A percentile compares a stretch with the other conserved stretches of the same genome.
Evolutionary conservation across 345 rosid species (phyloP).

Genomic region (Microthlaspi erraticum): DNA sequence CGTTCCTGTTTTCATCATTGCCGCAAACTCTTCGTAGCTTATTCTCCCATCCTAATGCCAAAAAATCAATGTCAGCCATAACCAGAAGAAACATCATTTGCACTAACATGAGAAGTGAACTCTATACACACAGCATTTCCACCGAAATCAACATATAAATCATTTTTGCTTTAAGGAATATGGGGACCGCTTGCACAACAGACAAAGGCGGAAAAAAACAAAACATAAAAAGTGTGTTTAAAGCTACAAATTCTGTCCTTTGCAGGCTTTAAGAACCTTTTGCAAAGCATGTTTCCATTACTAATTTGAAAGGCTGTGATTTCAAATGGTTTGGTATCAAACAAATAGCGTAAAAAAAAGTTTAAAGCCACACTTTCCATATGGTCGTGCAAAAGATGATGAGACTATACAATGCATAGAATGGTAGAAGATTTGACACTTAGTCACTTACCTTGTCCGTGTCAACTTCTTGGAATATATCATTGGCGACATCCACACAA

Average conservation of each 20-base stretch:
- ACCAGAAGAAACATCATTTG: constrained; percentile 15
- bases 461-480: constrained; percentile 99
- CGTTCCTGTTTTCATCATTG: constrained; percentile 99
- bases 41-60: constrained; percentile 84
- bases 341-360: constrained; percentile 11
- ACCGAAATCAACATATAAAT: constrained; percentile 21
- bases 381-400: constrained; percentile 30
- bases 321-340: constrained; percentile 25
- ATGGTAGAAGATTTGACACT: constrained; percentile 25
- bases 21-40: constrained; percentile 95
- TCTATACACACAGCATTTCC: constrained; percentile 6
- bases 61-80: constrained; percentile 34
- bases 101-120: constrained; percentile 16
- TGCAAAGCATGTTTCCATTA: constrained; percentile 41
- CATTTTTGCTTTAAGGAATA: constrained; percentile 16
- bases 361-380: constrained; percentile 29
- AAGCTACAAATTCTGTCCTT: constrained; percentile 40
- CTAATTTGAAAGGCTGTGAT: constrained; percentile 20
- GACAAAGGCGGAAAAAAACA: constrained; percentile 2
- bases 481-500: constrained; percentile 87
- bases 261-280: constrained; percentile 33
- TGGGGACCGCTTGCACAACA: constrained; percentile 40
- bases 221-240: constrained; percentile 6
- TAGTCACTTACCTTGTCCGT: constrained; percentile 81
- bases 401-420: constrained; percentile 3